Percentiles rank a stretch among this genome's conserved stretches.
Conservation (phyloP, 148 eudicot genomes). For the Fallopia convolvulus region DNA sequence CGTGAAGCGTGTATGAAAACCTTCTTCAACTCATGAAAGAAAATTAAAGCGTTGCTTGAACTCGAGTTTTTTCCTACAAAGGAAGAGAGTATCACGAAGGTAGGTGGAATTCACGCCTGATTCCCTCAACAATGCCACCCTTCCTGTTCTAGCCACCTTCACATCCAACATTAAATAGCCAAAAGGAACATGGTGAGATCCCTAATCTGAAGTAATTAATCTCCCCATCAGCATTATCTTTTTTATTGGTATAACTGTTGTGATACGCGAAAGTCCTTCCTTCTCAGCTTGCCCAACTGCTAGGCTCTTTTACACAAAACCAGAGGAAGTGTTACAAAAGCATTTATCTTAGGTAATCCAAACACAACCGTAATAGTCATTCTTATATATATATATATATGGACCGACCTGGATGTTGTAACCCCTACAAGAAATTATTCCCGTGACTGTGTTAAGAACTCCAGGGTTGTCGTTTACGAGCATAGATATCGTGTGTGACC, state of each 20-base stretch:
- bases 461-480: conserved; percentile 76
- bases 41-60: not conserved
- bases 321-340: not conserved
- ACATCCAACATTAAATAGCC: not conserved
- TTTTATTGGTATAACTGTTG: not conserved
- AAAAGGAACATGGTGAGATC: conserved; percentile 81
- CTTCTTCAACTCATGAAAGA: not conserved
- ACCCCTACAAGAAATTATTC: conserved; percentile 78
- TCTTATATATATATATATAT: not conserved
- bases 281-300: conserved; percentile 3
- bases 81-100: conserved; percentile 67
- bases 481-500: conserved; percentile 79
- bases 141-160: conserved; percentile 84
- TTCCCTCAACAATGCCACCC: conserved; percentile 71
- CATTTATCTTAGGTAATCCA: too few relatives aligned
- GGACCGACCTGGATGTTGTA: conserved; percentile 72
- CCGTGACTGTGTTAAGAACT: conserved; percentile 72
- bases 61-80: conserved; percentile 1
- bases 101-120: conserved; percentile 72
- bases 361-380: not conserved
- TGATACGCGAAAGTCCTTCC: not conserved
- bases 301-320: conserved; percentile 13
- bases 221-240: not conserved
- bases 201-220: conserved; percentile 36
- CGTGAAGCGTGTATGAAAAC: not conserved